A percentile compares a stretch with the other conserved stretches of the same genome.
phyloP scores from a whole-genome alignment of 2,329 filamentous ascomycete species.

The Hypoxylon sp. region DNA sequence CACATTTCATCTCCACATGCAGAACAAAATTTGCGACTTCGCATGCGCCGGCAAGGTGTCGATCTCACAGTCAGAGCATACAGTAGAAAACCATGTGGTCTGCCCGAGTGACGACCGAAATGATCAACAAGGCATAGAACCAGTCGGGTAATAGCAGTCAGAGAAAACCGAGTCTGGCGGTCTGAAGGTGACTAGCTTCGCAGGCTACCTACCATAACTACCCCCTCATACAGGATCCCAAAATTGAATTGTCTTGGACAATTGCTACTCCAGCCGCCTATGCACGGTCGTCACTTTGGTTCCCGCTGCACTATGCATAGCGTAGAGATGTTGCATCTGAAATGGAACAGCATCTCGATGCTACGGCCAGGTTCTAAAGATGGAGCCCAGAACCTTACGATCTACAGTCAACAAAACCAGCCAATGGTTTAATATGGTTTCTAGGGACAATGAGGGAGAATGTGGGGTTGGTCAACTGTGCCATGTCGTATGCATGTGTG shows the following conservation, averaged over 20 bases:
- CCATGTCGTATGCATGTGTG: constrained; percentile 31
- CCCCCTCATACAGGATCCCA: constrained; percentile 20
- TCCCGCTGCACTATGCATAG: constrained; percentile 23
- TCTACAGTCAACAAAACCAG: constrained; percentile 31
- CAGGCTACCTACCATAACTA: constrained; percentile 16
- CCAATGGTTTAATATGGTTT: constrained; percentile 46
- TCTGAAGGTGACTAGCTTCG: constrained; percentile 27
- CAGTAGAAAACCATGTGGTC: constrained; percentile 18
- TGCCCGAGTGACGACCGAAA: constrained; percentile 38
- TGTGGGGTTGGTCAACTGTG: constrained; percentile 30
- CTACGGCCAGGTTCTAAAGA: constrained; percentile 23
- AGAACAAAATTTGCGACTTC: constrained; percentile 21
- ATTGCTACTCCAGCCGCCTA: constrained; percentile 14
- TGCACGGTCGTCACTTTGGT: constrained; percentile 36
- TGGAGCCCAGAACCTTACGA: constrained; percentile 37
- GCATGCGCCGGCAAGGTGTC: constrained; percentile 20
- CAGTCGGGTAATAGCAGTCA: constrained; percentile 19
- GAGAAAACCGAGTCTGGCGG: constrained; percentile 27
- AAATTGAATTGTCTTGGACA: constrained; percentile 20
- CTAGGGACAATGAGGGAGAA: constrained; percentile 4
- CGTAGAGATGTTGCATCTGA: constrained; percentile 25
- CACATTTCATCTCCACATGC: constrained; percentile 26
- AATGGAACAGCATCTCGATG: constrained; percentile 40
- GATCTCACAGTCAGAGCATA: constrained; percentile 32
- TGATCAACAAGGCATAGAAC: constrained; percentile 30